These are phyloP conservation scores for Phellopilus nigrolimitatus DNA, from an alignment of 1,284 basidiomycete species.

Conservation along the genomic window DNA sequence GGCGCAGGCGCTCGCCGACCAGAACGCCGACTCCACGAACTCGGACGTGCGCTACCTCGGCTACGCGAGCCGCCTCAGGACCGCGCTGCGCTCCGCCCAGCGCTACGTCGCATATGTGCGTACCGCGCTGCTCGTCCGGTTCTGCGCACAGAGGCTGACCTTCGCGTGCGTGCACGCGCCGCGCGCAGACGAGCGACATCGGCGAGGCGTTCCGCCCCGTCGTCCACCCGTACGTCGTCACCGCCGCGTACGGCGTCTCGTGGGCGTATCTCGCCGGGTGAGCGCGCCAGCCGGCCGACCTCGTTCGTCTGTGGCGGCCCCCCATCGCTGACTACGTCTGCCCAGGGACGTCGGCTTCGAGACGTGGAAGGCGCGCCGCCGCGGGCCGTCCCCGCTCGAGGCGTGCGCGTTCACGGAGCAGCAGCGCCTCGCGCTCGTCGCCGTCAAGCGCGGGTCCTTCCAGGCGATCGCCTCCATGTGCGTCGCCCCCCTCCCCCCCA, in stretches of 20 bases:
- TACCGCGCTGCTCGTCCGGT: no score
- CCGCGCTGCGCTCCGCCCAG: conserved; percentile 68
- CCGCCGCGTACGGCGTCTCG: conserved; percentile 80
- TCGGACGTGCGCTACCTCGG: conserved; percentile 66
- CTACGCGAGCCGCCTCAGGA: conserved; percentile 75
- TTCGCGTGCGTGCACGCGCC: no score
- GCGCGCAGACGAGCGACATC: conserved; percentile 77
- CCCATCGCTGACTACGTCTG: conserved; percentile 20
- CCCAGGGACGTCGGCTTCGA: conserved; percentile 87
- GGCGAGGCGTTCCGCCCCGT: conserved; percentile 92
- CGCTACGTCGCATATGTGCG: conserved; percentile 81
- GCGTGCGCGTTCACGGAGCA: conserved; percentile 75
- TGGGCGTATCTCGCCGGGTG: conserved; percentile 76
- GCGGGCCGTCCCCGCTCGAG: conserved; percentile 70
- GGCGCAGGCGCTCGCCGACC: conserved; percentile 44
- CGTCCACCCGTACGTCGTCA: conserved; percentile 74
- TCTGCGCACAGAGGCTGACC: no score
- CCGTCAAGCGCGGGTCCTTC: conserved; percentile 77
- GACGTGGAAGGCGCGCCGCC: conserved; percentile 78
- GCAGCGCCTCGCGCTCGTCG: conserved; percentile 65
- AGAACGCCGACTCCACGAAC: conserved; percentile 58
- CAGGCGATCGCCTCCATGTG: conserved; percentile 89
- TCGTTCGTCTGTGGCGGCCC: neutral
- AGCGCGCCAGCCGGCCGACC: no score
- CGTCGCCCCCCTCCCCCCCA: no score